These are phyloP conservation scores for Leucogyrophana mollusca DNA, from an alignment of 768 basidiomycete species.

Conservation along the genomic window DNA sequence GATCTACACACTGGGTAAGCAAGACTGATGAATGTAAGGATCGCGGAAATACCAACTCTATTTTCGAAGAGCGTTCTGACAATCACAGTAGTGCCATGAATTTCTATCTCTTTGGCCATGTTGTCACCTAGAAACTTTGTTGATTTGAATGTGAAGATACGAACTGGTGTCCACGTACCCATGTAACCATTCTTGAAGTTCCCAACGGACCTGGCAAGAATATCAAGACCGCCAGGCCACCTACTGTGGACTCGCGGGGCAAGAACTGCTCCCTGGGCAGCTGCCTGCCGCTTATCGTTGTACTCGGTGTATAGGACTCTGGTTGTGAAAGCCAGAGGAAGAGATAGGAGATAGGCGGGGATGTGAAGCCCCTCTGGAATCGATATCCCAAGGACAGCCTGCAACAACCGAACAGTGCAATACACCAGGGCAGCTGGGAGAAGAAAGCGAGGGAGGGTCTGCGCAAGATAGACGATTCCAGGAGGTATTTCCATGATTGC, in stretches of 20 bases:
- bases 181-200: slow-evolving; percentile 46
- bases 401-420: slow-evolving; percentile 12
- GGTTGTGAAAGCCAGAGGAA: slow-evolving; percentile 19
- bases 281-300: slow-evolving; percentile 38
- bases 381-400: slow-evolving; percentile 5
- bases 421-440: slow-evolving; percentile 12
- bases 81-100: slow-evolving; percentile 22
- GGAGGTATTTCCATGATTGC: slow-evolving; percentile 30
- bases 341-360: slow-evolving; percentile 18
- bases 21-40: background rate
- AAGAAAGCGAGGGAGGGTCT: slow-evolving; percentile 22
- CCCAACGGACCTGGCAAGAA: slow-evolving; percentile 36
- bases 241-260: slow-evolving; percentile 37
- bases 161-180: slow-evolving; percentile 28
- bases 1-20: slow-evolving; percentile 22
- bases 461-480: slow-evolving; percentile 26
- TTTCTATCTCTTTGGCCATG: slow-evolving; percentile 6
- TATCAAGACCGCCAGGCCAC: slow-evolving; percentile 45
- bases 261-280: slow-evolving; percentile 44
- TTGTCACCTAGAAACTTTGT: slow-evolving; percentile 12
- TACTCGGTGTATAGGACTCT: slow-evolving; percentile 13
- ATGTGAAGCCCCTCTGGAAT: slow-evolving; percentile 15
- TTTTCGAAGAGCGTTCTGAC: slow-evolving; percentile 23
- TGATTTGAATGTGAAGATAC: background rate
- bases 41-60: slow-evolving; percentile 14